Evolutionary conservation across 78 protist genomes (phyloP).

Genomic region (Kipferlia bialata): DNA sequence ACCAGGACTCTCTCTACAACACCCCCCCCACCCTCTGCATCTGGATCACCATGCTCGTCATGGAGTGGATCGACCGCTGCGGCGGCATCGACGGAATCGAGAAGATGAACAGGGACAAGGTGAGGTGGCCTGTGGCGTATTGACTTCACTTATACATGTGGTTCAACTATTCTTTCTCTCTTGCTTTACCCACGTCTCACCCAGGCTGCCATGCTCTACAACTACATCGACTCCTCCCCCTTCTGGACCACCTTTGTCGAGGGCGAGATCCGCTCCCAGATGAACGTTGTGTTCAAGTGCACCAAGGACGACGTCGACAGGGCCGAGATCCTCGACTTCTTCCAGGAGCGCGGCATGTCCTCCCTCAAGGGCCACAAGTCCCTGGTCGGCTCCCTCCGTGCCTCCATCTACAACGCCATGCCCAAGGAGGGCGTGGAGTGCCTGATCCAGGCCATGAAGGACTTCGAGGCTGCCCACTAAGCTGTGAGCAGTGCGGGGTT

Average conservation of each 20-base stretch:
- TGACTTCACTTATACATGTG: no score
- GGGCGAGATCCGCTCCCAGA: constrained; percentile 44
- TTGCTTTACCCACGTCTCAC: no score
- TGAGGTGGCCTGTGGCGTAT: no score
- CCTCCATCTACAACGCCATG: constrained; percentile 74
- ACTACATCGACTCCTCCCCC: constrained; percentile 34
- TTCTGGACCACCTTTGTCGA: constrained; percentile 14
- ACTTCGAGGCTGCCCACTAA: constrained; percentile 1
- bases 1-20: constrained; percentile 42
- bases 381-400: constrained; percentile 73
- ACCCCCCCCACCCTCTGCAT: constrained; percentile 52
- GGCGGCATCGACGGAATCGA: constrained; percentile 60
- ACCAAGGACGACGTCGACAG: constrained; percentile 12
- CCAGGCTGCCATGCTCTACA: constrained; percentile 45
- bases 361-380: constrained; percentile 59
- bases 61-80: constrained; percentile 49
- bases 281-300: constrained; percentile 64
- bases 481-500: no score
- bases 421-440: constrained; percentile 41
- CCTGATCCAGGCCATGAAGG: constrained; percentile 36
- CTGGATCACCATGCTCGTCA: constrained; percentile 63
- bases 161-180: no score
- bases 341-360: constrained; percentile 31
- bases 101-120: constrained; percentile 2
- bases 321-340: constrained; percentile 49